phyloP scores from a whole-genome alignment of 179 eudicot genomes.

The Sideroxylon spinosum region DNA sequence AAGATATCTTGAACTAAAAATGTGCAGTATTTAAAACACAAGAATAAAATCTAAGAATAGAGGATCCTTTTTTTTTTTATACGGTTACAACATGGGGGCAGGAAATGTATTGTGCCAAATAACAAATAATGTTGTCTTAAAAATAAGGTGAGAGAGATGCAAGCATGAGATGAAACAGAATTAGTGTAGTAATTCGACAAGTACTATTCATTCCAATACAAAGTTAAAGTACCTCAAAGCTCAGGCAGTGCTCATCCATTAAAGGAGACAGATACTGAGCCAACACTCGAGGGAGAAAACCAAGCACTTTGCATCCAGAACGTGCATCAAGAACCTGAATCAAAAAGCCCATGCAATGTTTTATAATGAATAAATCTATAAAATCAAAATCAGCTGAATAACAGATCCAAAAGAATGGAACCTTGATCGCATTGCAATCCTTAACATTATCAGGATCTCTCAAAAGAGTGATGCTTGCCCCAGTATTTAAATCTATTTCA shows the following conservation, averaged over 20 bases:
- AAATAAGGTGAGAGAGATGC: conserved; percentile 4
- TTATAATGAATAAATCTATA: conserved; percentile 6
- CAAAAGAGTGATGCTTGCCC: conserved; percentile 43
- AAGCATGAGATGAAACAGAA: conserved; percentile 5
- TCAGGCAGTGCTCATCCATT: conserved; percentile 59
- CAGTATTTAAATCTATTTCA: conserved; percentile 42
- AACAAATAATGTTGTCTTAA: too few relatives aligned
- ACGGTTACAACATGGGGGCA: too few relatives aligned
- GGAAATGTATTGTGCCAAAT: too few relatives aligned
- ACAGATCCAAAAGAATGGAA: conserved; percentile 23
- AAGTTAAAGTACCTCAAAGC: conserved; percentile 55
- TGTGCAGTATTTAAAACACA: too few relatives aligned
- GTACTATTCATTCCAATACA: background rate
- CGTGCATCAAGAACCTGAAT: conserved; percentile 64
- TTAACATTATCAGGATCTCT: conserved; percentile 70
- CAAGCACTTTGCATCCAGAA: conserved; percentile 47
- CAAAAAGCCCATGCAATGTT: conserved; percentile 20
- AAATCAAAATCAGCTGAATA: conserved; percentile 1
- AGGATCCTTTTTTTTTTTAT: too few relatives aligned
- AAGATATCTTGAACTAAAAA: conserved; percentile 5
- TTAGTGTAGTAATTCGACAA: background rate
- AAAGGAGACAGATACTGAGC: conserved; percentile 69
- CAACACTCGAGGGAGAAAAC: conserved; percentile 71
- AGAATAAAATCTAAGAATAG: too few relatives aligned
- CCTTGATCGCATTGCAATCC: conserved; percentile 91